These are phyloP conservation scores for Fusarium sp. DNA, from an alignment of 2,329 filamentous ascomycete species.

Conservation along the genomic window DNA sequence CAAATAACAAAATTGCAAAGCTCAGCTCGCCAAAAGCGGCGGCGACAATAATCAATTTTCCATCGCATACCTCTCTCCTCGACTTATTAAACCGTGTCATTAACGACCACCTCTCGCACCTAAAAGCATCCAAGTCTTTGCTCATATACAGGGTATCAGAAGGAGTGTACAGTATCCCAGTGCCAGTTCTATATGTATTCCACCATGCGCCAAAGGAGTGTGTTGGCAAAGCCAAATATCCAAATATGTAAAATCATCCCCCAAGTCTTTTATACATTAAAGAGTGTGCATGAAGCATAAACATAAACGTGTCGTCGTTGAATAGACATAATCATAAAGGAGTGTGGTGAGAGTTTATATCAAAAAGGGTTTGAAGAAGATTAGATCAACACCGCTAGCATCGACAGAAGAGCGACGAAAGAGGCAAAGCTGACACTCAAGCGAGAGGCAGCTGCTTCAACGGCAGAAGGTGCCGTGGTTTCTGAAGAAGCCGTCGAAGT, in stretches of 20 bases:
- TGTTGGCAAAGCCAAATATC: constrained; percentile 28
- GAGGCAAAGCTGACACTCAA: constrained; percentile 31
- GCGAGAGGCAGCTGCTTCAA: constrained; percentile 37
- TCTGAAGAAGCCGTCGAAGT: constrained; percentile 26
- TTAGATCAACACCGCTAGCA: constrained; percentile 40
- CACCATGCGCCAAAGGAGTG: constrained; percentile 43
- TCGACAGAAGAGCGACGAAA: constrained; percentile 36
- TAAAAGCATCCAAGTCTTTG: not conserved
- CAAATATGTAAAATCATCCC: constrained; percentile 19
- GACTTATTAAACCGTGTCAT: constrained; percentile 18
- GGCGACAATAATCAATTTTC: constrained; percentile 24
- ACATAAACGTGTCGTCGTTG: constrained; percentile 28
- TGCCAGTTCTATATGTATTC: constrained; percentile 31
- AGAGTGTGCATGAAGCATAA: constrained; percentile 38
- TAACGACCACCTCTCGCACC: not conserved
- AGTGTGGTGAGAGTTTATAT: constrained; percentile 40
- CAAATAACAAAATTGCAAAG: constrained; percentile 13
- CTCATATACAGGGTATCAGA: constrained; percentile 23
- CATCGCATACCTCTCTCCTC: constrained; percentile 3
- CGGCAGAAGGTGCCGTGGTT: constrained; percentile 30
- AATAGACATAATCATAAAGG: constrained; percentile 42
- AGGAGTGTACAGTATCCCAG: constrained; percentile 45
- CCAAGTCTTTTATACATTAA: constrained; percentile 21
- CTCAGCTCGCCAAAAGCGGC: constrained; percentile 24
- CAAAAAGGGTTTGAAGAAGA: constrained; percentile 21